Base-by-base conservation (phyloP, 176 grass and related monocot species). In the Aegilops tauschii region DNA sequence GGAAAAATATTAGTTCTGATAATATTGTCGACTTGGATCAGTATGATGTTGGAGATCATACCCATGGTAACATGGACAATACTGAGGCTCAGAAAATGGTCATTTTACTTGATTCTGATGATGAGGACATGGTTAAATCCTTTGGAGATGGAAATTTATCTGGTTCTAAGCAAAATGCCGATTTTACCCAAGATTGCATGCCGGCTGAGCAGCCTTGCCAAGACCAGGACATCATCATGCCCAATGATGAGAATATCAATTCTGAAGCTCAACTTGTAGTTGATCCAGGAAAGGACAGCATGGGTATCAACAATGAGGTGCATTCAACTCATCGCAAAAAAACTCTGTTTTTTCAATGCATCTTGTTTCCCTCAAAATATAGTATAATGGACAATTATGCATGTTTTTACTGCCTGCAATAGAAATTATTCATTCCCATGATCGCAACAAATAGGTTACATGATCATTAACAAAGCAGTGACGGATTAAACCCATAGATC, bases 41-140 rank as follows among this genome's bases (percentile, higher is more conserved):
- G 63, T n/a, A 37, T n/a, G 30, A 77, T 71, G 50, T 35, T 82
- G 63, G 9, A 61, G 65, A 76, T 49, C 12, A 69, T 45, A 47
- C 36, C 28, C 47, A 76, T 86, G 35, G 28, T 62, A 76, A 61
- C 81, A 80, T 76, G 16, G 65, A 50, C 8, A 77, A 62, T 16
- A 74, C 5, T 86, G 65, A 47, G 35, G 52, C 59, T 79, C 30
- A 65, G 18, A 16, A 40, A 81, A 61, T 86, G 70, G 52, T 76
- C n/a, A 65, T 45, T 45, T 64, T 80, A 91, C 20, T 81, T 65
- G 83, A 81, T 86, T 86, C 75, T 7, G 83, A 65, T n/a, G 61
- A 90, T 1, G 76, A 83, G 52, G 86, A 83, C n/a, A 77, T 12
- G 40, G 42, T 77, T 28, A 35, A 47, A 77, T 86, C 78, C 70